Conservation (phyloP, 768 basidiomycete species). For the Tricholoma furcatifolium region DNA sequence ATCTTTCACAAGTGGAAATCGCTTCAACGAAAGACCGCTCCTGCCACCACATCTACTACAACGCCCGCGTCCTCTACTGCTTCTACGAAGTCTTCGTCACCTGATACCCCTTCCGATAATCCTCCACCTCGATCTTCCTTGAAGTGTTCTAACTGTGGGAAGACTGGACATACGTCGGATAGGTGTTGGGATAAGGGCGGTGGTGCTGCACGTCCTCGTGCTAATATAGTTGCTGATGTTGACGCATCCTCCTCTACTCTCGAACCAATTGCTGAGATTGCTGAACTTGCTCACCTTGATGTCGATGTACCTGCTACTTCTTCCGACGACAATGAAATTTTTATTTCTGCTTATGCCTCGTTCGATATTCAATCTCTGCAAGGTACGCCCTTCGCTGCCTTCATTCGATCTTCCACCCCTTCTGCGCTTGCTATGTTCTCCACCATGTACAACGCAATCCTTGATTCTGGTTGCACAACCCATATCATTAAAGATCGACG, state of each 20-base stretch:
- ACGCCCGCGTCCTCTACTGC: background rate
- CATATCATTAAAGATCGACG: too few relatives aligned
- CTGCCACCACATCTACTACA: too few relatives aligned
- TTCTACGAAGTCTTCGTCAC: background rate
- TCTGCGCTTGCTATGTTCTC: background rate
- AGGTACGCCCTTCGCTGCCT: too few relatives aligned
- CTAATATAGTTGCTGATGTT: background rate
- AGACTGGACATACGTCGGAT: background rate
- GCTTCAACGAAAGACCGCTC: too few relatives aligned
- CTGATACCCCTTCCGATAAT: too few relatives aligned
- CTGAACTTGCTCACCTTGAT: too few relatives aligned
- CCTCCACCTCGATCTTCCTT: background rate
- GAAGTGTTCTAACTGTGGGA: background rate
- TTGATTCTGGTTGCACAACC: too few relatives aligned
- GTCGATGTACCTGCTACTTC: background rate
- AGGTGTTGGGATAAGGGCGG: conserved; percentile 4
- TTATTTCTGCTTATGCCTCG: too few relatives aligned
- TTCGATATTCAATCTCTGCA: background rate
- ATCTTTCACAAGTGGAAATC: background rate
- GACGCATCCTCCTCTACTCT: background rate
- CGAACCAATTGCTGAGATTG: background rate
- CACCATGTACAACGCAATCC: too few relatives aligned
- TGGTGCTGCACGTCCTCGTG: background rate
- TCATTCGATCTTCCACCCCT: background rate
- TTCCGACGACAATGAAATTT: background rate